These are phyloP conservation scores for Acorus gramineus DNA, from an alignment of 106 monocot species.

Conservation along the genomic window DNA sequence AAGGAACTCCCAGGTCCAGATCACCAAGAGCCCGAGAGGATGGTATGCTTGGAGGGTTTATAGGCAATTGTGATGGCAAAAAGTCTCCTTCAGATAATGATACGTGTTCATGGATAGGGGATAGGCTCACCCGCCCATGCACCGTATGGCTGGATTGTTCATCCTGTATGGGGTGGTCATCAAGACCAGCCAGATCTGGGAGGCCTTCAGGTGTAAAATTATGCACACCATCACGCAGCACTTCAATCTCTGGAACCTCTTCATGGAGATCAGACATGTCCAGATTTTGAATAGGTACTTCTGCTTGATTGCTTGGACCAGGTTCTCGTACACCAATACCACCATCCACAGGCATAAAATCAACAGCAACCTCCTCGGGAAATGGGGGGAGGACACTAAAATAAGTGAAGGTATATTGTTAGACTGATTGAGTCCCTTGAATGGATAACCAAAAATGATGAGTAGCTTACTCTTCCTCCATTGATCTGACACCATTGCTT, in stretches of 20 bases:
- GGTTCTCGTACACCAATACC: not conserved
- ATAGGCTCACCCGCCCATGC: slow-evolving; percentile 16
- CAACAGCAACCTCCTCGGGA: slow-evolving; percentile 6
- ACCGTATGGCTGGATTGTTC: slow-evolving; percentile 9
- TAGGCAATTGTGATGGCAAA: not conserved
- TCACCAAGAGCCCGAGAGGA: slow-evolving; percentile 17
- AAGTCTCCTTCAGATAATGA: slow-evolving; percentile 18
- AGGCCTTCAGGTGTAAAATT: slow-evolving; percentile 2
- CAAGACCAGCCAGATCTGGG: slow-evolving; percentile 4
- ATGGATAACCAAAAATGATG: not conserved
- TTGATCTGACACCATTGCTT: slow-evolving; percentile 17
- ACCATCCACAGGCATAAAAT: slow-evolving; percentile 14
- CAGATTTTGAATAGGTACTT: not conserved
- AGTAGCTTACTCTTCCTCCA: slow-evolving; percentile 45
- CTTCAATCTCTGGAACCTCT: slow-evolving; percentile 28
- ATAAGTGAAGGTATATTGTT: slow-evolving; percentile 6
- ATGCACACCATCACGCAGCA: slow-evolving; percentile 37
- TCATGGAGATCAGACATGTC: slow-evolving; percentile 8
- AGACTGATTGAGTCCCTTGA: not conserved
- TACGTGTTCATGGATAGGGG: slow-evolving; percentile 24
- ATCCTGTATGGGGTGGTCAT: slow-evolving; percentile 4
- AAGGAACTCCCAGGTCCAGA: slow-evolving; percentile 10
- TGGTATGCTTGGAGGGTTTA: slow-evolving; percentile 4
- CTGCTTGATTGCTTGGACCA: slow-evolving; percentile 4
- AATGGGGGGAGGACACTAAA: slow-evolving; percentile 32